Base-by-base conservation (phyloP, 2,329 filamentous ascomycete species). In the Aspergillus persii region DNA sequence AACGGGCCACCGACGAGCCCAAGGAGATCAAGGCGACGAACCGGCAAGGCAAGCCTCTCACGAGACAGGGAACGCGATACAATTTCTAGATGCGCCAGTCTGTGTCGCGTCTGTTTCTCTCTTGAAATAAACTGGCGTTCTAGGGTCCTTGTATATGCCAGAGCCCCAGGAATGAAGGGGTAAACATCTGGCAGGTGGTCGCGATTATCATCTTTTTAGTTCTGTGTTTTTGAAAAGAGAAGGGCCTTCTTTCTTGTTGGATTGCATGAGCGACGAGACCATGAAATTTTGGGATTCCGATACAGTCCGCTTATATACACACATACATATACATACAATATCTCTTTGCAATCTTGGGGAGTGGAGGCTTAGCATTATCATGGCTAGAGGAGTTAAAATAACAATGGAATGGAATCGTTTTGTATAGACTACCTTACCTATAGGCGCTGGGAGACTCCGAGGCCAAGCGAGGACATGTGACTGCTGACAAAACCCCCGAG, bases 61-160 rank as follows among this genome's bases (percentile, higher is more conserved):
- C 79, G 7, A 74, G 83, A 63, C 82, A 84, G 64, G 82, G 81
- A 12, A 77, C 76, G 36, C 76, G 80, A 53, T 81, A 82, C 68
- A 74, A 74, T 58, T 80, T 79, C 61, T 80, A 70, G 50, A 39
- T 44, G 29, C 26, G 46, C 29, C 44, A 49, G 26, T 18, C 23
- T 39, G 27, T 50, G 33, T 53, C 26, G 3, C 26, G 36, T 33
- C 54, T 36, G 44, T 52, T 56, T 36, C 36, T 56, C 49, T 56
- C 50, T 56, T 53, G 49, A 46, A 50, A 12, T 57, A 30, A 23
- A 48, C 39, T 41, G 59, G 57, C 54, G 61, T 61, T 57, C 44
- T 27, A 46, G 18, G 48, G 31, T 49, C 3, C 54, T 41, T 56
- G 33, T 44, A 36, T 31, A 30, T 49, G 48, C 29, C 29, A 47